These are phyloP conservation scores for Fraxinus dipetala DNA, from an alignment of 305 asterid species.

Conservation along the genomic window DNA sequence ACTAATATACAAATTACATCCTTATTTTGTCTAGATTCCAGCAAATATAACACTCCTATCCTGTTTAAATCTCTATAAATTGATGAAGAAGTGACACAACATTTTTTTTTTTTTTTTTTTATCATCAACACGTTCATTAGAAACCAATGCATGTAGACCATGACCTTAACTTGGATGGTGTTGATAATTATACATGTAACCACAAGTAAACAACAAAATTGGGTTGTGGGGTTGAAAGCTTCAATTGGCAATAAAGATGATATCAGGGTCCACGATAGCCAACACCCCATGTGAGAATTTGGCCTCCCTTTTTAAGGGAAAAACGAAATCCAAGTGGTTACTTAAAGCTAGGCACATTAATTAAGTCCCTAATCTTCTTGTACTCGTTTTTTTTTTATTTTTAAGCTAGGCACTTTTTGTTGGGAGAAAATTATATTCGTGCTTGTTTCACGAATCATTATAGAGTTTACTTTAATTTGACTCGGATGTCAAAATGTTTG, in stretches of 20 bases:
- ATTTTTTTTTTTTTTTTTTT: too few species aligned
- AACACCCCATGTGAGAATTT: slow-evolving; percentile 48
- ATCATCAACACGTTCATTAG: neutral
- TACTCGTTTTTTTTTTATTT: neutral
- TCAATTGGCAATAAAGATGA: slow-evolving; percentile 29
- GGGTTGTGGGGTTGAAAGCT: slow-evolving; percentile 27
- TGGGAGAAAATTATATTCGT: neutral
- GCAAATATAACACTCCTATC: too few species aligned
- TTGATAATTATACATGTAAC: slow-evolving; percentile 29
- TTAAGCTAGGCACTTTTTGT: neutral
- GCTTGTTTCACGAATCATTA: neutral
- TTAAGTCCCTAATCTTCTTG: neutral
- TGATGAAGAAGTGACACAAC: too few species aligned
- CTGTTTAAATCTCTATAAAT: neutral
- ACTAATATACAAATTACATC: neutral
- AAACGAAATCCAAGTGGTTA: slow-evolving; percentile 5
- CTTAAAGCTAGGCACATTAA: neutral
- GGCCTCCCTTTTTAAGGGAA: slow-evolving; percentile 7
- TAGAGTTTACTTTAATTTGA: neutral
- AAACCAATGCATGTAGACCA: slow-evolving; percentile 43
- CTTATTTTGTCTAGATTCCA: neutral
- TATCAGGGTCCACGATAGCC: slow-evolving; percentile 37
- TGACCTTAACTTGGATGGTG: slow-evolving; percentile 23
- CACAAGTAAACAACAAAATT: slow-evolving; percentile 18
- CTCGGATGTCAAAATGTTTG: neutral